Evolutionary conservation across 2,329 filamentous ascomycete genomes (phyloP).

Genomic region (Monosporascus cannonballus): DNA sequence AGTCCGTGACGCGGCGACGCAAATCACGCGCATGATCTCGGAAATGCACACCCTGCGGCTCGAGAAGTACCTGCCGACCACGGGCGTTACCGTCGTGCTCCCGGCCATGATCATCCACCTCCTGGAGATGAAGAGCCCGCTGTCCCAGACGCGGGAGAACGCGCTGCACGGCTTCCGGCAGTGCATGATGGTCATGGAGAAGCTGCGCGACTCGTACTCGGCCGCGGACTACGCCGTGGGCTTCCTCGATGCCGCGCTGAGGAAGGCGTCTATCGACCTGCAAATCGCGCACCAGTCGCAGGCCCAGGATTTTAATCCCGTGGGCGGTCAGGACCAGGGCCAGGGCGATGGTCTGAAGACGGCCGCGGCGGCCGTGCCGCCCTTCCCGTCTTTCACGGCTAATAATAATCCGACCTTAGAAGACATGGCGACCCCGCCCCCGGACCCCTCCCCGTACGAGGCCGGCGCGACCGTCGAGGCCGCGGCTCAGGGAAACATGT

Average conservation of each 20-base stretch:
- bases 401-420: slow-evolving; percentile 12
- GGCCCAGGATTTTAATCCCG: not conserved
- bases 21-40: slow-evolving; percentile 79
- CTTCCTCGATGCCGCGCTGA: slow-evolving; percentile 86
- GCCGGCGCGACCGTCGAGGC: slow-evolving; percentile 4
- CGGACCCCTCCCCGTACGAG: slow-evolving; percentile 41
- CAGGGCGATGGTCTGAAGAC: slow-evolving; percentile 11
- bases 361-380: slow-evolving; percentile 22
- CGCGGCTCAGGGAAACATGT: slow-evolving; percentile 11
- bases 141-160: slow-evolving; percentile 62
- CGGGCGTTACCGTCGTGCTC: slow-evolving; percentile 83
- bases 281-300: slow-evolving; percentile 26
- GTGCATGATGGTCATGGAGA: slow-evolving; percentile 88
- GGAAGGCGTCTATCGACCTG: slow-evolving; percentile 76
- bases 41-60: slow-evolving; percentile 68
- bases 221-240: slow-evolving; percentile 95
- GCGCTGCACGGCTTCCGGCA: slow-evolving; percentile 79
- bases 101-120: slow-evolving; percentile 93
- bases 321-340: not conserved
- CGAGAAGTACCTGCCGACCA: slow-evolving; percentile 77
- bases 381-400: slow-evolving; percentile 10
- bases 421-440: slow-evolving; percentile 43
- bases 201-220: slow-evolving; percentile 81
- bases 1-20: slow-evolving; percentile 75
- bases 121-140: slow-evolving; percentile 81